Base-by-base conservation (phyloP, 1,284 basidiomycete genomes). In the Inonotus hispidus region DNA sequence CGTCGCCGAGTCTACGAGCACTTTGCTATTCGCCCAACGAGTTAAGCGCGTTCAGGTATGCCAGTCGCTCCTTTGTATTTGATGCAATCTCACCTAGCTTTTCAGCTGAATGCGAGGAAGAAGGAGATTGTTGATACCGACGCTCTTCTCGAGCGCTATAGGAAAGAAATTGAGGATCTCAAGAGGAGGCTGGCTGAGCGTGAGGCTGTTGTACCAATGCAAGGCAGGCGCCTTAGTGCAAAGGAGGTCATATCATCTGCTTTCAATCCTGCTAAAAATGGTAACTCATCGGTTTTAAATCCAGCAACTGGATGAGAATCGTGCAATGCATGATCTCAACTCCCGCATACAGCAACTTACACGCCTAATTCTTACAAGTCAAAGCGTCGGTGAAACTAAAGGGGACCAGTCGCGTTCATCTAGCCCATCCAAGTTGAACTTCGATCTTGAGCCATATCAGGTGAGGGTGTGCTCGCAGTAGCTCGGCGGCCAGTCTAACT, bases 91-190 rank as follows among this genome's bases (percentile, higher is more conserved):
- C 16, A 10, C n/a, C 41, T n/a, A n/a, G 16, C 41, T 73, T 70
- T 80, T 19, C 72, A 90, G 73, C 77, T 98, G 38, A 84, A 91
- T 63, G 96, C 96, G 1, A 85, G 91, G 74, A 92, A 92, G 81
- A 95, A 94, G 72, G 95, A 98, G 74, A 81, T 98, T 21, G 85
- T 95, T 6, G 93, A 96, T 68, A 94, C 93, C 0, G 93, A 95
- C 66, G 94, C 94, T 0, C 80, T 98, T 29, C 91, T 98, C 63
- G 88, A 92, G 75, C 83, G 93, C 61, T 98, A 98, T 72, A 83
- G 90, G 66, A 89, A 88, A 69, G 93, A 96, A 74, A 95, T 96
- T 64, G 91, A 92, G 37, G 90, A 93, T 50, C 83, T 95, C 60
- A 90, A 85, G 74, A 75, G 71, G 6, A 76, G 88, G 38, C 75